Evolutionary conservation across 2,329 filamentous ascomycete genomes (phyloP), one percentile per base, ranked within the genome.

Genomic region (Cadophora sp.): DNA sequence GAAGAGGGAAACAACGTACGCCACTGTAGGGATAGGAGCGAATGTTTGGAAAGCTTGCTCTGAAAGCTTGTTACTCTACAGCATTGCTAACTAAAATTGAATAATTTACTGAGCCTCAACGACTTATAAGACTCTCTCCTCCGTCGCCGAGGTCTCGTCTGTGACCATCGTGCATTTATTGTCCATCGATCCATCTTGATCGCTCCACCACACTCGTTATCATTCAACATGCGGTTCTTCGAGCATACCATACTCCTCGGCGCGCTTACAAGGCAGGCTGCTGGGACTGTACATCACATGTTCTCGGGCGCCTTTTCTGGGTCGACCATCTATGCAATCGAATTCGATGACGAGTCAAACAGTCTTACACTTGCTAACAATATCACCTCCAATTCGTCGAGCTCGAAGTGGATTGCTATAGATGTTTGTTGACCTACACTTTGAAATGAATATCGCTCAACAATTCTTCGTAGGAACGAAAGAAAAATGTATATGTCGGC

Each of bases 291-390:
- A 22, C 71, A 73, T 22, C 60, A 70, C 48, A 62, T 73, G 58
- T 73, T 73, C 53, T 53, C 68, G 6, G 71, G 71, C 14, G 65
- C 65, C 26, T 73, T 73, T 63, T 34, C 29, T 8, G 67, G 68
- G n/a, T 51, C 66, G 1, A 61, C 65, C 43, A 69, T 73, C 12
- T 59, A 64, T 22, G 69, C 53, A 11, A 66, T 81, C 74, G 8
- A 78, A 64, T 69, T 78, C 69, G 53, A 81, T 73, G 56, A 81
- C 77, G 16, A 75, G 34, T 65, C 71, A 2, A 69, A 71, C 4
- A 65, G 71, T 19, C 72, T 76, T 16, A 72, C 70, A 5, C 61
- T 76, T 37, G 70, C 68, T 14, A 72, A 72, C 26, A 76, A 73
- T 58, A 72, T 71, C 37, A 71, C 70, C 7, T 67, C 71, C n/a